Base-by-base conservation (phyloP, 1,139 yeast species). In the Blastobotrys apis region DNA sequence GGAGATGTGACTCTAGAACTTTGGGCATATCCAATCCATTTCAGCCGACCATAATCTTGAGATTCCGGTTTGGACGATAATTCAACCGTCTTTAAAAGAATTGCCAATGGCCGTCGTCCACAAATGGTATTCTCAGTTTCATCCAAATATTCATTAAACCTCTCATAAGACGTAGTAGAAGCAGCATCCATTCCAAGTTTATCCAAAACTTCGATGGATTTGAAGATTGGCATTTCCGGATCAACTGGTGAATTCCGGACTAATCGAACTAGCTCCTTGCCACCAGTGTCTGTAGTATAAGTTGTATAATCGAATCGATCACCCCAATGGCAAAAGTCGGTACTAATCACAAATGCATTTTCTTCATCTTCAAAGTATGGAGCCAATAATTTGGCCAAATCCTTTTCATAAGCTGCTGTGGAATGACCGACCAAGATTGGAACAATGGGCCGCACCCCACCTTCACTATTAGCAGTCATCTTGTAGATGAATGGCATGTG, bases 281-380 rank as follows among this genome's bases (percentile, higher is more conserved):
- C 45, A 5, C 52, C 50, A 5, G 56, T 47, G 1, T 52, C 52
- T 15, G 54, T 55, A 5, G 79, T 69, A 57, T 84, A 84, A 30
- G 74, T 71, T 2, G 82, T 80, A 60, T 82, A 88, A 10, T 80
- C 81, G 59, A 88, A 87, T 37, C 94, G 67, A 3, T 74, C 58
- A 1, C 97, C 97, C 98, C 98, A 92, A 60, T 92, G 98, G 60
- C 97, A 90, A 59, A 92, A 94, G 66, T 92, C 99, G 1, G 94
- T 79, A 57, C 95, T 84, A 4, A 92, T 73, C 21, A 86, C 78
- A 64, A 92, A 84, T 1, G 87, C 80, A 57, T 80, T 83, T 29
- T 66, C 65, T 20, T 73, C 72, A 54, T 82, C 77, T 3, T 62
- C 63, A 45, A 87, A 60, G 54, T 74, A 84, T 1, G 81, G 80